Conservation (phyloP, 208 protist genomes). For the Crithidia thermophila region DNA sequence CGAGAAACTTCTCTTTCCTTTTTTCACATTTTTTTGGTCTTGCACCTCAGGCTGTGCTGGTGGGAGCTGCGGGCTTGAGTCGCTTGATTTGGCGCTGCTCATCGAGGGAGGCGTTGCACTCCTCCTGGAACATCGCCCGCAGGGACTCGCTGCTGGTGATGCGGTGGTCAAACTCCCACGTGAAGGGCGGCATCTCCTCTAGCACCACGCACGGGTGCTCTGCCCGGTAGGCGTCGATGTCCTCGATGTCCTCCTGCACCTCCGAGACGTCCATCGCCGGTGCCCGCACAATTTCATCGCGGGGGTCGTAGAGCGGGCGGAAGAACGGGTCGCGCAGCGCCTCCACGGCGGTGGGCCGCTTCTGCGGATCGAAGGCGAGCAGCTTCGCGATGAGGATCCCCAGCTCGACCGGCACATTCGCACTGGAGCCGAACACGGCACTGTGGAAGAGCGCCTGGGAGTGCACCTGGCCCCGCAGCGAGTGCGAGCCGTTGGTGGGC, state of each 20-base stretch:
- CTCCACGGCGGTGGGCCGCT: constrained; percentile 65
- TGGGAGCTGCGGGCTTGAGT: not conserved
- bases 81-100: constrained; percentile 19
- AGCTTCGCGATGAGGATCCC: constrained; percentile 55
- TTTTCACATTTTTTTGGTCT: not conserved
- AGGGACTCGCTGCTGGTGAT: constrained; percentile 40
- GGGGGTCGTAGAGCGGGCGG: constrained; percentile 30
- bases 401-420: constrained; percentile 41
- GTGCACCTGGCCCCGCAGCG: constrained; percentile 10
- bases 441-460: constrained; percentile 42
- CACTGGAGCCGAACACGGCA: constrained; percentile 60
- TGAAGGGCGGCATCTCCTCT: constrained; percentile 32
- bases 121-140: constrained; percentile 41
- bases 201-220: constrained; percentile 32
- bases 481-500: not conserved
- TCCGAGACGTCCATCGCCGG: constrained; percentile 7
- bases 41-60: not conserved
- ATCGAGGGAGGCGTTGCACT: constrained; percentile 26
- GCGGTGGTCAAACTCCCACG: constrained; percentile 62
- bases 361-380: constrained; percentile 54
- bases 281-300: constrained; percentile 70
- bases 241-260: constrained; percentile 21
- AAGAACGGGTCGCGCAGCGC: constrained; percentile 75
- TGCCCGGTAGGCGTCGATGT: constrained; percentile 30
- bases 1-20: no score